These are phyloP conservation scores for Neocallimastix lanati DNA, from an alignment of 192 early-diverging fungal genomes.

Conservation along the genomic window DNA sequence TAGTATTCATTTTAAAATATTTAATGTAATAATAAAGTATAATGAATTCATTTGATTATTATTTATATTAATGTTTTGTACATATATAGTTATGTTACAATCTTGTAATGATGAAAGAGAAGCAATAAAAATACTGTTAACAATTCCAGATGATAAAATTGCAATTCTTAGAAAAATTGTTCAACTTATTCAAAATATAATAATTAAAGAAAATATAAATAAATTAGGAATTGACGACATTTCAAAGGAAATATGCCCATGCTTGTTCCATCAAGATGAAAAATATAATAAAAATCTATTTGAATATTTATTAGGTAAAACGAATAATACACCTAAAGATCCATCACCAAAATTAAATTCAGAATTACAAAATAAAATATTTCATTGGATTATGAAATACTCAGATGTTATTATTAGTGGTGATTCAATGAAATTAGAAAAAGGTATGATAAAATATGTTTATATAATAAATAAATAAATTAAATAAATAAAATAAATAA, in stretches of 20 bases:
- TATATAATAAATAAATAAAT: too few relatives aligned
- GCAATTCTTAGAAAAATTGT: not conserved
- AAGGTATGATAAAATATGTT: too few relatives aligned
- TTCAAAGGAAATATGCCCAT: not conserved
- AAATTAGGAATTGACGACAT: not conserved
- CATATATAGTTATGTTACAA: not conserved
- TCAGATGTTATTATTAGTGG: not conserved
- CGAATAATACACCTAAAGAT: not conserved
- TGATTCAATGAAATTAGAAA: not conserved
- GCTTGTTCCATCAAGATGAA: not conserved
- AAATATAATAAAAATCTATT: not conserved
- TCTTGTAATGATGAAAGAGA: not conserved
- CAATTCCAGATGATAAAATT: not conserved
- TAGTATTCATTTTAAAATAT: too few relatives aligned
- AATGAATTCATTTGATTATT: too few relatives aligned
- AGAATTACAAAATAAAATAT: not conserved
- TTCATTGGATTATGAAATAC: not conserved
- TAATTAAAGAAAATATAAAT: not conserved
- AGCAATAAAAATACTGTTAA: not conserved
- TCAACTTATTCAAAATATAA: not conserved
- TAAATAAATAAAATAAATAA: too few relatives aligned
- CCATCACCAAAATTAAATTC: not conserved
- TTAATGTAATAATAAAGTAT: too few relatives aligned
- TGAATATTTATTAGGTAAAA: not conserved
- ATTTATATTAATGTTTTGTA: too few relatives aligned